phyloP scores from a whole-genome alignment of 192 early-diverging fungal species.

The Helicostylum pulchrum region DNA sequence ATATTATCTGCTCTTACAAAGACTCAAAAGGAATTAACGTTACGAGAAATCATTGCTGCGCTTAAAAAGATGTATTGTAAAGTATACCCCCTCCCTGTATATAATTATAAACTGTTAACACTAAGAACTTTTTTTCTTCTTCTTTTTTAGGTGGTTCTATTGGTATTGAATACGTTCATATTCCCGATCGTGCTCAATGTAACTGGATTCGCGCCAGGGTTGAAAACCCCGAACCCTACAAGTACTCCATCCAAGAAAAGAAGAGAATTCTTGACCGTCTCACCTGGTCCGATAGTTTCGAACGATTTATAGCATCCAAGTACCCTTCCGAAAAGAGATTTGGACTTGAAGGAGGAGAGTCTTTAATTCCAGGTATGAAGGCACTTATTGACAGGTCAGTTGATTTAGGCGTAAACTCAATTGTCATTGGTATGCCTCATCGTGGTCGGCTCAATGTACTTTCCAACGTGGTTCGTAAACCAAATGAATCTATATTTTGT shows the following conservation, averaged over 20 bases:
- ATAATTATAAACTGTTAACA: background rate
- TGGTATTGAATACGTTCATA: constrained; percentile 97
- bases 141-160: constrained; percentile 67
- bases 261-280: constrained; percentile 89
- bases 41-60: constrained; percentile 83
- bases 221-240: constrained; percentile 86
- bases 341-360: constrained; percentile 95
- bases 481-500: constrained; percentile 96
- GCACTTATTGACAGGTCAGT: constrained; percentile 94
- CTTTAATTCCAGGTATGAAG: constrained; percentile 97
- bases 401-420: constrained; percentile 89
- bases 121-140: background rate
- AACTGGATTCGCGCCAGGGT: constrained; percentile 93
- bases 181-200: constrained; percentile 89
- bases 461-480: constrained; percentile 96
- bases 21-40: constrained; percentile 71
- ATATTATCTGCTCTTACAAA: constrained; percentile 83
- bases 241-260: constrained; percentile 88
- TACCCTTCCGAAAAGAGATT: constrained; percentile 97
- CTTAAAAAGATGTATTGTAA: constrained; percentile 85
- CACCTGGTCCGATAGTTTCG: constrained; percentile 95
- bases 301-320: constrained; percentile 92
- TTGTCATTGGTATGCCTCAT: constrained; percentile 98
- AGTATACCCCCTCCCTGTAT: background rate
- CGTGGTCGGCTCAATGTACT: constrained; percentile 97